These are phyloP conservation scores for Mycena maculata DNA, from an alignment of 768 basidiomycete species.

Conservation along the genomic window DNA sequence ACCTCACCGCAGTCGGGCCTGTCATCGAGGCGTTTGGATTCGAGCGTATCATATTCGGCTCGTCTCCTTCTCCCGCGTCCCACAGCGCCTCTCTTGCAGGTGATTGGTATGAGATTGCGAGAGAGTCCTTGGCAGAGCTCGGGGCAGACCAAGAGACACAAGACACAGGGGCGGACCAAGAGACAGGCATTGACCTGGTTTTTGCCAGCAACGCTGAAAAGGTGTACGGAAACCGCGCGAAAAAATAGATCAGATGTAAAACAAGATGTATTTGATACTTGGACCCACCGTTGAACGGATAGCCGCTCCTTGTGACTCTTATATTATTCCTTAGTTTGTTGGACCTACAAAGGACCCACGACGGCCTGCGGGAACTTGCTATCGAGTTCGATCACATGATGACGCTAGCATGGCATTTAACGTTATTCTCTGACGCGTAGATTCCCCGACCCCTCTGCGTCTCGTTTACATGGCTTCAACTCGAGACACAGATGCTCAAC, in stretches of 20 bases:
- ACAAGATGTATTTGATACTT: slow-evolving; percentile 22
- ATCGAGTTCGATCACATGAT: slow-evolving; percentile 5
- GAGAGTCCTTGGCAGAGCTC: slow-evolving; percentile 82
- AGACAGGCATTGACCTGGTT: slow-evolving; percentile 78
- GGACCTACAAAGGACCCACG: slow-evolving; percentile 16
- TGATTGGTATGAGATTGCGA: slow-evolving; percentile 86
- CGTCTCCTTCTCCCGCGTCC: slow-evolving; percentile 70
- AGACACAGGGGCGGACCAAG: slow-evolving; percentile 85
- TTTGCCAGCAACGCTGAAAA: slow-evolving; percentile 66
- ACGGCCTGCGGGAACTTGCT: not conserved
- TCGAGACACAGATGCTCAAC: slow-evolving; percentile 3
- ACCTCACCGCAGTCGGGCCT: slow-evolving; percentile 71
- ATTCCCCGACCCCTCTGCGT: too few relatives aligned
- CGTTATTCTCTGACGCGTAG: too few relatives aligned
- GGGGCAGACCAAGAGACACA: slow-evolving; percentile 83
- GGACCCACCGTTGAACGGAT: slow-evolving; percentile 13
- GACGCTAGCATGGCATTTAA: not conserved
- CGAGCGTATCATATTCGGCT: slow-evolving; percentile 85
- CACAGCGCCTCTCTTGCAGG: slow-evolving; percentile 61
- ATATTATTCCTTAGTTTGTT: not conserved
- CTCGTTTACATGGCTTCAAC: slow-evolving; percentile 9
- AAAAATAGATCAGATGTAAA: slow-evolving; percentile 29
- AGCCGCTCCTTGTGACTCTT: not conserved
- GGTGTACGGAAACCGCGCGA: slow-evolving; percentile 61
- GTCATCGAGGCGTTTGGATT: slow-evolving; percentile 89